phyloP scores from a whole-genome alignment of 441 rosid genomes.

The Dalechampia spathulata region DNA sequence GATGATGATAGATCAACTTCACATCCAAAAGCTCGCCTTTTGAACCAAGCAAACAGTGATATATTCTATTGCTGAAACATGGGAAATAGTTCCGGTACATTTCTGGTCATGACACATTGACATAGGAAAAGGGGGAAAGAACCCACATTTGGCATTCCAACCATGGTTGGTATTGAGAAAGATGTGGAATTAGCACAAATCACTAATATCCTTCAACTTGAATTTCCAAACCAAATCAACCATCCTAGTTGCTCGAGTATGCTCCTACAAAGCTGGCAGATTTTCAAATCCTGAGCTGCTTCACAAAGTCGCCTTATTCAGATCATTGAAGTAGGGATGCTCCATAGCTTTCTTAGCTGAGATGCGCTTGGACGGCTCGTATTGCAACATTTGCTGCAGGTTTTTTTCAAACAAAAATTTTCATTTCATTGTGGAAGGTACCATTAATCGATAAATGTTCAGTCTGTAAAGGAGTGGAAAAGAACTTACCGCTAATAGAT shows the following conservation, averaged over 20 bases:
- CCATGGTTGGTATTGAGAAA: background rate
- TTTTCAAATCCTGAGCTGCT: constrained; percentile 1
- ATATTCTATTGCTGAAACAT: too few species aligned
- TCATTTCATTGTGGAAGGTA: too few species aligned
- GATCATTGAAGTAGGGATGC: constrained; percentile 83
- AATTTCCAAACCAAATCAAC: background rate
- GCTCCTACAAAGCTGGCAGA: constrained; percentile 39
- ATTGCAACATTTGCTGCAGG: constrained; percentile 87
- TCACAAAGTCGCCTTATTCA: constrained; percentile 57
- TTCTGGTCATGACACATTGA: too few species aligned
- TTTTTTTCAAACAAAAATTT: too few species aligned
- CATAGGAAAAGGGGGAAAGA: too few species aligned
- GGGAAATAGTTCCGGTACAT: too few species aligned
- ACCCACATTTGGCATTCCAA: background rate
- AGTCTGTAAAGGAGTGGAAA: too few species aligned
- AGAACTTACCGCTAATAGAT: constrained; percentile 62
- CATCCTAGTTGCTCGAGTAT: constrained; percentile 2
- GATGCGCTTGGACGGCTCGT: constrained; percentile 80
- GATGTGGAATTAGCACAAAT: background rate
- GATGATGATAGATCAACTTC: too few species aligned
- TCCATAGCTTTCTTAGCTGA: constrained; percentile 97
- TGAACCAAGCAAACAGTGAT: too few species aligned
- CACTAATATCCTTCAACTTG: background rate
- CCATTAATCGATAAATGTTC: too few species aligned
- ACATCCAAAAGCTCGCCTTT: too few species aligned